phyloP scores from a whole-genome alignment of 495 filamentous ascomycete species.

The Annulohypoxylon moriforme region DNA sequence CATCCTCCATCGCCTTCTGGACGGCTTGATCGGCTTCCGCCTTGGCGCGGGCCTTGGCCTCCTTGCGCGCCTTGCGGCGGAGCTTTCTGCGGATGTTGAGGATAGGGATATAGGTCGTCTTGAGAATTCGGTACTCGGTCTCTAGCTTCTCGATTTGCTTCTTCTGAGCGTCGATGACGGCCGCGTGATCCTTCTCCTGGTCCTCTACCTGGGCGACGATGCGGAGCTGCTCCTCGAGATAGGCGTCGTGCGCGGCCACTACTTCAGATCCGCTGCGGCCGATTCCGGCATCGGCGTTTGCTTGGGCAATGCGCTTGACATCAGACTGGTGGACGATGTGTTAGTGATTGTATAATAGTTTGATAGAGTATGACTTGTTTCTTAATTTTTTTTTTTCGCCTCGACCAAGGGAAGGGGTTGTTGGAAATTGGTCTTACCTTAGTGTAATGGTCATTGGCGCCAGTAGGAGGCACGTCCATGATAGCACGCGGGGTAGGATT shows the following conservation, averaged over 20 bases:
- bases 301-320: not conserved
- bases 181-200: not conserved
- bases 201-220: no score
- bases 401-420: not conserved
- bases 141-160: not conserved
- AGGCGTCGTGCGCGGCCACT: not conserved
- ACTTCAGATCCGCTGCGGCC: not conserved
- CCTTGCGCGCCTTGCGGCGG: not conserved
- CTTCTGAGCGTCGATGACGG: not conserved
- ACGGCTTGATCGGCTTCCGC: not conserved
- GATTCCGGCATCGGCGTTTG: not conserved
- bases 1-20: not conserved
- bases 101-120: conserved; percentile 1
- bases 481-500: conserved; percentile 24
- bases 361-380: not conserved
- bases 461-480: not conserved
- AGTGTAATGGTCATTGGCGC: conserved; percentile 23
- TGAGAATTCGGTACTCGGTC: not conserved
- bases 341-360: conserved; percentile 12
- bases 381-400: not conserved
- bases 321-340: not conserved
- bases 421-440: conserved; percentile 17
- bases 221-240: not conserved
- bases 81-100: not conserved
- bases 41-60: not conserved